A percentile compares a stretch with the other conserved stretches of the same genome.
phyloP scores from a whole-genome alignment of 1,284 basidiomycete species.

The Pseudozyma tsukubaensis region DNA sequence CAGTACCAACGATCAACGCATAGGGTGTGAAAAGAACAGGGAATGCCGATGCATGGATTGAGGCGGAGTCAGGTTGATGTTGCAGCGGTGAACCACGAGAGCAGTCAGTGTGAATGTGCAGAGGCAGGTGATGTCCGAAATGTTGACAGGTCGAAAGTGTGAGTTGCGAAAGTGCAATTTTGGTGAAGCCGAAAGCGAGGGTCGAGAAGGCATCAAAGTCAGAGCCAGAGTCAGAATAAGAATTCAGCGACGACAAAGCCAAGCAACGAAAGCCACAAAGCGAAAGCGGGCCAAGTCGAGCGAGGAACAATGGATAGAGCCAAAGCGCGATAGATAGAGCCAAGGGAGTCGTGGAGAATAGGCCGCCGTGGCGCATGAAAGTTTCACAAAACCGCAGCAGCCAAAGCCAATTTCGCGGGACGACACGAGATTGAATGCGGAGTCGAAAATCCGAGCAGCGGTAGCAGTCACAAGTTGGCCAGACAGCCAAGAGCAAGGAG shows the following conservation, averaged over 20 bases:
- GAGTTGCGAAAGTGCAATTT: too few species aligned
- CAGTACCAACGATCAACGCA: too few species aligned
- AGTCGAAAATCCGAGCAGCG: constrained; percentile 10
- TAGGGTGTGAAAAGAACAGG: too few species aligned
- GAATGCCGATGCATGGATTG: background rate
- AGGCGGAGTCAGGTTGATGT: background rate
- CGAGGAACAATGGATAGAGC: background rate
- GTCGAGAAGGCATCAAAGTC: too few species aligned
- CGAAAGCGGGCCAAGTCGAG: background rate
- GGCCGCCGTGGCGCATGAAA: constrained; percentile 3
- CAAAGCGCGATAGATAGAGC: background rate
- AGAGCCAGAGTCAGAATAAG: too few species aligned
- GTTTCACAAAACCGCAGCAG: background rate
- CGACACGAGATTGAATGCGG: constrained; percentile 9
- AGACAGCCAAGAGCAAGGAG: background rate
- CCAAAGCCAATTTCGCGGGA: constrained; percentile 6
- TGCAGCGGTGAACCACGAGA: background rate
- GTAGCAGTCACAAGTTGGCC: background rate
- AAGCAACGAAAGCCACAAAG: background rate
- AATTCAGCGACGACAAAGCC: background rate
- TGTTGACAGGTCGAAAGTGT: too few species aligned
- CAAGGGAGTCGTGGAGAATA: background rate
- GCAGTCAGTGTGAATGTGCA: too few species aligned
- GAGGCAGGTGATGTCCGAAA: too few species aligned
- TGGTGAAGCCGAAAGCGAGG: too few species aligned